Evolutionary conservation across 2,329 filamentous ascomycete species (phyloP).

Genomic region (Fusarium redolens): DNA sequence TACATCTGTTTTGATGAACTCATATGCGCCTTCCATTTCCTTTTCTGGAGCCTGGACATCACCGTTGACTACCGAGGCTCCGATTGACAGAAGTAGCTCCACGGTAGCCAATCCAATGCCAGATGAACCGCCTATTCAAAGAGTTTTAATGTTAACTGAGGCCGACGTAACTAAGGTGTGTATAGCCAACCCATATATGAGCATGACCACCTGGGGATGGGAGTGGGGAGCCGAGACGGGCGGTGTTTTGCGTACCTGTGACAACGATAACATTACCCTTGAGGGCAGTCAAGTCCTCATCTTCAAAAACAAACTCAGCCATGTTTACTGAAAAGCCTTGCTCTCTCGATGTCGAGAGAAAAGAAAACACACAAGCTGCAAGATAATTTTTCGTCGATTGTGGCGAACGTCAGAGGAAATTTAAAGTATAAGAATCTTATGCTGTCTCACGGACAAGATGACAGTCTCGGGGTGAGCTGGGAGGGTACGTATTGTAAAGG

Average conservation of each 20-base stretch:
- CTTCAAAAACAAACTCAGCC: slow-evolving; percentile 58
- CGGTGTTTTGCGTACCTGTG: slow-evolving; percentile 51
- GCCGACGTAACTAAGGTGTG: background rate
- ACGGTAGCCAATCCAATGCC: slow-evolving; percentile 70
- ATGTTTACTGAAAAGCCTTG: slow-evolving; percentile 44
- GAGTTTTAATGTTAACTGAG: background rate
- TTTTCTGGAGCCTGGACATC: slow-evolving; percentile 60
- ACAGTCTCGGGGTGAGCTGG: too few species aligned
- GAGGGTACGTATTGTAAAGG: too few species aligned
- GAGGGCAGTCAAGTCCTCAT: slow-evolving; percentile 55
- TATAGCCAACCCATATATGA: background rate
- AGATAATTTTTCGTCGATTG: background rate
- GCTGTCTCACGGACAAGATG: too few species aligned
- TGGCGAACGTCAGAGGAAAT: too few species aligned
- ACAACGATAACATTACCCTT: slow-evolving; percentile 63
- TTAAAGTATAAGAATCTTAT: too few species aligned
- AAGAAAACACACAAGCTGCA: background rate
- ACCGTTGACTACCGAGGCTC: slow-evolving; percentile 66
- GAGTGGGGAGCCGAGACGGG: background rate
- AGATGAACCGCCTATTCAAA: slow-evolving; percentile 61
- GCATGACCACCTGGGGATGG: background rate
- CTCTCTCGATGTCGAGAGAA: background rate
- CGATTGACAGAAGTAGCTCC: slow-evolving; percentile 61
- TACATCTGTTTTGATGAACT: slow-evolving; percentile 59
- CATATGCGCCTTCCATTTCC: slow-evolving; percentile 41